A percentile compares a stretch with the other conserved stretches of the same genome.
phyloP scores from a whole-genome alignment of 23 red algal genomes.

The Gracilaria caudata region DNA sequence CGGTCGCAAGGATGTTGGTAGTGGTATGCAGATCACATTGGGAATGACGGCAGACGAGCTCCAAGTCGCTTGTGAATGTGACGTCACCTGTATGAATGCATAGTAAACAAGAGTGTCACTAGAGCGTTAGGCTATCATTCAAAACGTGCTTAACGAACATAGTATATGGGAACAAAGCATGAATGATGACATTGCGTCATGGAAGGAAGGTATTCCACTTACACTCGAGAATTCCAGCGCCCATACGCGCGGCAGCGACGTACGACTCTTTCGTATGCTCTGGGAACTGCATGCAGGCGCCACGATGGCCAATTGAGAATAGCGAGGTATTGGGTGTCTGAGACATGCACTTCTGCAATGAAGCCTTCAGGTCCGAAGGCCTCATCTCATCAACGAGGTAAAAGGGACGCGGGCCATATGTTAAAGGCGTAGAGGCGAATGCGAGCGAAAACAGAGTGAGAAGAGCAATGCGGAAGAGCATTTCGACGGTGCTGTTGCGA shows the following conservation, averaged over 20 bases:
- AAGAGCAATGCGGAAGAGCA: too few relatives aligned
- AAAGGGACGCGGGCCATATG: constrained; percentile 43
- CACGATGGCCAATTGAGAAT: constrained; percentile 58
- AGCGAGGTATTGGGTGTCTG: not conserved
- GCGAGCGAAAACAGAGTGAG: too few relatives aligned
- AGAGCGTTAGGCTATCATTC: too few relatives aligned
- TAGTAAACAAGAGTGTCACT: not conserved
- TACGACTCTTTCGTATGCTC: constrained; percentile 47
- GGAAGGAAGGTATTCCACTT: not conserved
- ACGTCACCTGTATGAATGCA: constrained; percentile 24
- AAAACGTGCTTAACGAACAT: too few relatives aligned
- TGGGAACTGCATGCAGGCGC: constrained; percentile 26
- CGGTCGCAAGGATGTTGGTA: constrained; percentile 11
- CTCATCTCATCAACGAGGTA: constrained; percentile 47
- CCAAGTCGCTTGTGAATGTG: constrained; percentile 39
- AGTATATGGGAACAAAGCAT: not conserved
- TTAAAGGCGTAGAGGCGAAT: not conserved
- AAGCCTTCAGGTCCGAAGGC: not conserved
- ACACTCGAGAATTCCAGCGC: constrained; percentile 39
- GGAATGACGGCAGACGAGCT: constrained; percentile 40
- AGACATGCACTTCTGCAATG: not conserved
- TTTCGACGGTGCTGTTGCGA: too few relatives aligned
- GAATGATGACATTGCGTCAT: not conserved
- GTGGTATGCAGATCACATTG: constrained; percentile 45
- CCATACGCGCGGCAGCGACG: constrained; percentile 23